These are phyloP conservation scores for Carex sylvatica DNA, from an alignment of 202 grass and related monocot species.

Conservation along the genomic window DNA sequence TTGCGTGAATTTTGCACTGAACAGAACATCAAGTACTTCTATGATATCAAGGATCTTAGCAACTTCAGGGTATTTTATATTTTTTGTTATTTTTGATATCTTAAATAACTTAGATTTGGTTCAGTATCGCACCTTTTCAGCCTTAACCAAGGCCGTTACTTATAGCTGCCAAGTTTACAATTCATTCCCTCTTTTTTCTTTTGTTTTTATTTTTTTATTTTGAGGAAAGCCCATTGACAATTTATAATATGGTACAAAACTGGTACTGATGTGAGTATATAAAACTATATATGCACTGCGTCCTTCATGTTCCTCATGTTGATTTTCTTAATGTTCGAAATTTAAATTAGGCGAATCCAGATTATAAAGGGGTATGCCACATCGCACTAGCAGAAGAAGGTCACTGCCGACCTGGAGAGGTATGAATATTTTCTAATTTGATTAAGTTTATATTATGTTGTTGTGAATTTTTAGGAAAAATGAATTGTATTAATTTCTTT, in stretches of 20 bases:
- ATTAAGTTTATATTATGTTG: not conserved
- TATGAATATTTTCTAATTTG: not conserved
- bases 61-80: constrained; percentile 56
- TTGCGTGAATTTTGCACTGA: constrained; percentile 79
- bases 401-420: constrained; percentile 92
- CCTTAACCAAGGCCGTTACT: not conserved
- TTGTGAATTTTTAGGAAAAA: too few species aligned
- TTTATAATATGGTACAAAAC: not conserved
- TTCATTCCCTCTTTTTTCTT: not conserved
- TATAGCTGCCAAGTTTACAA: not conserved
- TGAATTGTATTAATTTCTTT: too few species aligned
- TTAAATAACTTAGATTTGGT: not conserved
- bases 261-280: not conserved
- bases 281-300: not conserved
- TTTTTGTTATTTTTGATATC: not conserved
- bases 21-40: constrained; percentile 93
- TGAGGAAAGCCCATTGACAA: not conserved
- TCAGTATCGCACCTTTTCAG: not conserved
- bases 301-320: constrained; percentile 9
- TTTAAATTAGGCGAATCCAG: constrained; percentile 67
- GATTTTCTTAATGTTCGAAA: constrained; percentile 3
- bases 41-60: constrained; percentile 79
- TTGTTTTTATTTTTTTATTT: not conserved
- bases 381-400: constrained; percentile 90
- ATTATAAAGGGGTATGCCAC: constrained; percentile 96